Conservation (phyloP, 1,284 basidiomycete genomes). For the Wallemia mellicola region DNA sequence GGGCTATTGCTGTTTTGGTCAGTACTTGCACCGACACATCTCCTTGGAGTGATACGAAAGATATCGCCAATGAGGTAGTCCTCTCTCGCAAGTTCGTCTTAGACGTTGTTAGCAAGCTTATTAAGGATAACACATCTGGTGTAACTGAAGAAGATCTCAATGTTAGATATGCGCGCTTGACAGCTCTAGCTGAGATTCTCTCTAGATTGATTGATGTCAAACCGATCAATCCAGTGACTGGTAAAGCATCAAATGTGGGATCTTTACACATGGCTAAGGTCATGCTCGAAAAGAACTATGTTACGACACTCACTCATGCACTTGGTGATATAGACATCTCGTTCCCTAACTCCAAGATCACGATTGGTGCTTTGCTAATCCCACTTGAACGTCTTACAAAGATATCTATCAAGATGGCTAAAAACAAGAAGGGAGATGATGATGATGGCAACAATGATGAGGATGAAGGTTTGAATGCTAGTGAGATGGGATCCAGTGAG, state of each 20-base stretch:
- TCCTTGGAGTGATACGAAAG: constrained; percentile 33
- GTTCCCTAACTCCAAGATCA: constrained; percentile 61
- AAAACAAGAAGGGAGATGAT: constrained; percentile 29
- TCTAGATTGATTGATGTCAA: constrained; percentile 58
- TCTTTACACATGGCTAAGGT: constrained; percentile 80
- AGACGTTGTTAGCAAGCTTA: constrained; percentile 53
- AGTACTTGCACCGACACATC: constrained; percentile 65
- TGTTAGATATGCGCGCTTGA: constrained; percentile 55
- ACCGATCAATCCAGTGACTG: constrained; percentile 19
- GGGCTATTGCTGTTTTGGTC: constrained; percentile 73
- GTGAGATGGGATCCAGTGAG: no score
- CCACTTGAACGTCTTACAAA: constrained; percentile 84
- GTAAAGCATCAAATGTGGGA: constrained; percentile 32
- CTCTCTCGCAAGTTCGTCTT: constrained; percentile 65
- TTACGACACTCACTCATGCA: constrained; percentile 57
- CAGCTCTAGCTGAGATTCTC: constrained; percentile 63
- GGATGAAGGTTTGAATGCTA: constrained; percentile 8
- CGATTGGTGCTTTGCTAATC: constrained; percentile 57
- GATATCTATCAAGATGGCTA: constrained; percentile 88
- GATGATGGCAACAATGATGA: constrained; percentile 24
- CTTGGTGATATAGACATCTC: constrained; percentile 84
- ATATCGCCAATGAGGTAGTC: constrained; percentile 44
- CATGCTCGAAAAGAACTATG: constrained; percentile 96
- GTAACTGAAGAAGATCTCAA: constrained; percentile 32
- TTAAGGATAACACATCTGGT: constrained; percentile 38